These are phyloP conservation scores for Alternaria sp. DNA, from an alignment of 2,329 filamentous ascomycete genomes.

Conservation along the genomic window DNA sequence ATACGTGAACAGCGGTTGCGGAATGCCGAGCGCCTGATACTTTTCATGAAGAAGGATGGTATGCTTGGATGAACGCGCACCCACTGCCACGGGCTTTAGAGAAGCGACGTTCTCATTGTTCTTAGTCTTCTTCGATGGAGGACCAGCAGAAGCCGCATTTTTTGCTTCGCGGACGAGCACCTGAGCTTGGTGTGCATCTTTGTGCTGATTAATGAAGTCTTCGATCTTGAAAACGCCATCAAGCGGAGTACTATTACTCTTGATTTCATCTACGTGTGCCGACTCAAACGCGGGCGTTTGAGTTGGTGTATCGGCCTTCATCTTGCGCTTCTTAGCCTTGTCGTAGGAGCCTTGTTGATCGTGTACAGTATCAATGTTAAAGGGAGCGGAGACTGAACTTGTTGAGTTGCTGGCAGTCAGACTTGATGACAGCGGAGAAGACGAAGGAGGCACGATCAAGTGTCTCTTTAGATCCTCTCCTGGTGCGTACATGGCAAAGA, in stretches of 20 bases:
- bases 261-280: not conserved
- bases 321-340: conserved; percentile 9
- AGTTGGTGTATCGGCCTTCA: conserved; percentile 19
- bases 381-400: not conserved
- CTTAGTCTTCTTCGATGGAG: conserved; percentile 17
- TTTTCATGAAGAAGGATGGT: conserved; percentile 36
- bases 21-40: conserved; percentile 33
- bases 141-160: not conserved
- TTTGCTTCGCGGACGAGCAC: conserved; percentile 18
- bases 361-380: not conserved
- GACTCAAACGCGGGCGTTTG: not conserved
- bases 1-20: conserved; percentile 33
- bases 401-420: not conserved
- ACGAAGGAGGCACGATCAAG: conserved; percentile 25
- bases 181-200: conserved; percentile 14
- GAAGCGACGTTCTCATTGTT: not conserved
- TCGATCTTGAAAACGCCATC: conserved; percentile 29
- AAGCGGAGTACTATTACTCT: not conserved
- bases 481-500: conserved; percentile 15
- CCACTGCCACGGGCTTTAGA: conserved; percentile 29
- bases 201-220: conserved; percentile 26
- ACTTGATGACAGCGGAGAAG: conserved; percentile 31
- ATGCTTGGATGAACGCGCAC: conserved; percentile 30
- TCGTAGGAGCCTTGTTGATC: not conserved
- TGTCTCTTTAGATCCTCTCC: conserved; percentile 31